phyloP scores from a whole-genome alignment of 345 rosid species.

The Sisymbrium irio region DNA sequence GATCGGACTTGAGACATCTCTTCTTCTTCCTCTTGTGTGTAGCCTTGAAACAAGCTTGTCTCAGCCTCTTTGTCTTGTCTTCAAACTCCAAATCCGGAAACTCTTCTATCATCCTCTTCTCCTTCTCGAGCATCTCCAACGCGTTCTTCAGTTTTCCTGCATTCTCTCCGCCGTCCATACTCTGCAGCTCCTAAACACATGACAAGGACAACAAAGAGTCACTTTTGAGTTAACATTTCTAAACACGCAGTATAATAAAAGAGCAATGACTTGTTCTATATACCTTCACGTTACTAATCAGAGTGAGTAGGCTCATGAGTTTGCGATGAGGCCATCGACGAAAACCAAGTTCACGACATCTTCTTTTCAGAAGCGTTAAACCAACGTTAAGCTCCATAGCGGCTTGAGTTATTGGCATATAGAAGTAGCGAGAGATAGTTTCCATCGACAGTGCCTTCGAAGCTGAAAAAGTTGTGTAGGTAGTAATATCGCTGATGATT shows the following conservation, averaged over 20 bases:
- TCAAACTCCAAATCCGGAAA: slow-evolving; percentile 61
- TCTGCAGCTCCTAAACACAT: slow-evolving; percentile 34
- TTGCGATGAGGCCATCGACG: slow-evolving; percentile 73
- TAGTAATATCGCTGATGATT: slow-evolving; percentile 5
- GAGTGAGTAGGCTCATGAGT: slow-evolving; percentile 57
- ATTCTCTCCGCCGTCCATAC: slow-evolving; percentile 37
- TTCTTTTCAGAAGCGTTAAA: slow-evolving; percentile 60
- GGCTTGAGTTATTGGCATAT: slow-evolving; percentile 67
- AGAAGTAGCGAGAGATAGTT: slow-evolving; percentile 48
- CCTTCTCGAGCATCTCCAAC: slow-evolving; percentile 54
- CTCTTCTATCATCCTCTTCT: slow-evolving; percentile 58
- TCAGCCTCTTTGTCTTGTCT: slow-evolving; percentile 59
- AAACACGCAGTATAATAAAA: not conserved
- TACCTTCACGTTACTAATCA: slow-evolving; percentile 57
- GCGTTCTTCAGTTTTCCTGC: slow-evolving; percentile 41
- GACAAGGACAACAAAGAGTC: too few relatives aligned
- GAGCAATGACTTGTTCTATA: not conserved
- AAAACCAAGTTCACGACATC: slow-evolving; percentile 67
- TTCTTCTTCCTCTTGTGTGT: slow-evolving; percentile 80
- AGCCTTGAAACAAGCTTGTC: slow-evolving; percentile 91
- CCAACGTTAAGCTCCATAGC: slow-evolving; percentile 68
- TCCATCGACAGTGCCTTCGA: slow-evolving; percentile 39
- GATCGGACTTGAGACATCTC: slow-evolving; percentile 20
- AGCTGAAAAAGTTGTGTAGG: not conserved
- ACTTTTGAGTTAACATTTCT: not conserved